phyloP scores from a whole-genome alignment of 805 yeast genomes.

The Kluyveromyces lactis region DNA sequence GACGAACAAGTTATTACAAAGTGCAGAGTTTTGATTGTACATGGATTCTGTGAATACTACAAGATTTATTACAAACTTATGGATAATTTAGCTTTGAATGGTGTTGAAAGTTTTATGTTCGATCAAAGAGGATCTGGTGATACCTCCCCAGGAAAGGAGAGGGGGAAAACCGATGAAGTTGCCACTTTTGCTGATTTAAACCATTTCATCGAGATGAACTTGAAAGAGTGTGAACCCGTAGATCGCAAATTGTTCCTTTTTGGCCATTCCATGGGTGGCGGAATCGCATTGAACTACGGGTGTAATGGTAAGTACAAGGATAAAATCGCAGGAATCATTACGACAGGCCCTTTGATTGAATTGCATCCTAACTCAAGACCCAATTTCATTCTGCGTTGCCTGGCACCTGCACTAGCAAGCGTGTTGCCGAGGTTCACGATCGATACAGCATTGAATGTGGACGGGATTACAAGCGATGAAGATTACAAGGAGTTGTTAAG shows the following conservation, averaged over 20 bases:
- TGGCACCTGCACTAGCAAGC: conserved; percentile 35
- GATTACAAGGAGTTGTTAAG: conserved; percentile 39
- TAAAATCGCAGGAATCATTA: conserved; percentile 38
- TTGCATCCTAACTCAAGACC: conserved; percentile 56
- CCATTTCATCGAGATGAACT: conserved; percentile 32
- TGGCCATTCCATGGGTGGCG: conserved; percentile 85
- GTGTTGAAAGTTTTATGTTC: conserved; percentile 60
- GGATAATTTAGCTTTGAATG: conserved; percentile 43
- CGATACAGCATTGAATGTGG: conserved; percentile 47
- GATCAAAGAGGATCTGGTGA: conserved; percentile 74
- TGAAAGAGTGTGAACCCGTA: conserved; percentile 15
- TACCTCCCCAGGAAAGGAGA: conserved; percentile 44
- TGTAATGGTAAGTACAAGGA: conserved; percentile 44
- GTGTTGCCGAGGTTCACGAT: conserved; percentile 42
- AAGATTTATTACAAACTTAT: conserved; percentile 41
- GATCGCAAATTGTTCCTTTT: conserved; percentile 36
- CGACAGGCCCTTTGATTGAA: conserved; percentile 51
- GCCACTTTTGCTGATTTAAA: conserved; percentile 54
- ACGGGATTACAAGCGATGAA: conserved; percentile 45
- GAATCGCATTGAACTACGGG: conserved; percentile 55
- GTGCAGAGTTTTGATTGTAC: conserved; percentile 55
- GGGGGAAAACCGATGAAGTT: conserved; percentile 50
- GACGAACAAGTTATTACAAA: conserved; percentile 16
- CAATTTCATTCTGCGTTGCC: conserved; percentile 32
- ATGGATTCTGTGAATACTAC: conserved; percentile 63